Evolutionary conservation across 2,329 filamentous ascomycete genomes (phyloP), one percentile per base, ranked within the genome.

Genomic region (Pseudovirgaria hyperparasitica): DNA sequence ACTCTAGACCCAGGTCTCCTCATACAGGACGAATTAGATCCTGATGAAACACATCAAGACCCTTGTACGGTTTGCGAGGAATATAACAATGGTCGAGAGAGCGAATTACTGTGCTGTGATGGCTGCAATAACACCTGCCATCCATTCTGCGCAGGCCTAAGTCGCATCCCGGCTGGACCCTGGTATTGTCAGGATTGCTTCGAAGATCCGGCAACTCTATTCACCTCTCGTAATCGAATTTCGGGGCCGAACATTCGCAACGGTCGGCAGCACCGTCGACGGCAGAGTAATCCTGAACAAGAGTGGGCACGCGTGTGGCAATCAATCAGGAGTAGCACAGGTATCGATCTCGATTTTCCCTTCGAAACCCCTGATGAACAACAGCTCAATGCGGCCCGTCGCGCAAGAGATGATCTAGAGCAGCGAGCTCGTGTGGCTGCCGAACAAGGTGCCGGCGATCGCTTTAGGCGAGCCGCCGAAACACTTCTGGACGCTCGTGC

Each of bases 171-270:
- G 13, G 58, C 67, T 13, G 81, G 80, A 16, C 64, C 76, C 38
- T 98, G 87, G 86, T 93, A 87, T 52, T 98, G 90, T 60, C 76
- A 90, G 54, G 74, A 80, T 42, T 98, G 90, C 53, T 54, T 52
- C 23, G 49, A 55, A 36, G 51, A 52, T 27, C 50, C 51, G 2
- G 35, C 45, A 12, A 29, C 48, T 32, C 52, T 51, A 34, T 53
- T 46, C 41, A 54, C 44, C 36, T 59, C 49, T 32, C n/a, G n/a
- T n/a, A n/a, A n/a, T n/a, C n/a, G n/a, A n/a, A 40, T 21, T 36
- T 41, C 31, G 41, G 42, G 15, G 13, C 27, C 14, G 43, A 23
- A 43, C 43, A 19, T 50, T 45, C 28, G 48, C 45, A 19, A 46
- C 42, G 26, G 52, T 43, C 40, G 33, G 43, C 17, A 45, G 45